phyloP scores from a whole-genome alignment of 345 rosid species.

The Eucalyptus brandiana region DNA sequence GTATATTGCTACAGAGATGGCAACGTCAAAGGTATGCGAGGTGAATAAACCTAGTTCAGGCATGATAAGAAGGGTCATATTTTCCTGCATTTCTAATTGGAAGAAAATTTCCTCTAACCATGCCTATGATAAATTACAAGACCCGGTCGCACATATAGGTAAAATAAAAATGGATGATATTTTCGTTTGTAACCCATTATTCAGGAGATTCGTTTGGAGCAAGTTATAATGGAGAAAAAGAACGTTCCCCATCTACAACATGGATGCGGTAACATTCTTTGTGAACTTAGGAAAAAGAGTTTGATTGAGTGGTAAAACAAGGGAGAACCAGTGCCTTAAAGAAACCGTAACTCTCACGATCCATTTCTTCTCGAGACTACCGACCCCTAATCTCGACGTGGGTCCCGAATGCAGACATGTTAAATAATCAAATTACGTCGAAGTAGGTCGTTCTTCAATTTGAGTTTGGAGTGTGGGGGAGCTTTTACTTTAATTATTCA shows the following conservation, averaged over 20 bases:
- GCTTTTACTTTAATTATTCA: not conserved
- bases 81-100: not conserved
- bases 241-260: not conserved
- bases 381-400: no score
- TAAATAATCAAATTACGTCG: not conserved
- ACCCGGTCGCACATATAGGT: not conserved
- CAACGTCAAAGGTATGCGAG: slow-evolving; percentile 38
- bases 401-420: not conserved
- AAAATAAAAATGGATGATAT: not conserved
- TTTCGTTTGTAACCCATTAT: not conserved
- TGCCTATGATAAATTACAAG: not conserved
- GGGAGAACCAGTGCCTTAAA: not conserved
- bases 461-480: not conserved
- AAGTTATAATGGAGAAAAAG: not conserved
- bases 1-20: slow-evolving; percentile 51
- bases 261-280: not conserved
- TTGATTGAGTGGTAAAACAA: not conserved
- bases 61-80: not conserved
- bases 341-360: not conserved
- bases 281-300: not conserved
- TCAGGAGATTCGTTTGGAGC: not conserved
- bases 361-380: not conserved
- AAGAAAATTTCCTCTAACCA: not conserved
- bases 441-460: not conserved
- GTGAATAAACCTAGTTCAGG: not conserved